phyloP scores from a whole-genome alignment of 345 rosid genomes.

The Syzygium aromaticum region DNA sequence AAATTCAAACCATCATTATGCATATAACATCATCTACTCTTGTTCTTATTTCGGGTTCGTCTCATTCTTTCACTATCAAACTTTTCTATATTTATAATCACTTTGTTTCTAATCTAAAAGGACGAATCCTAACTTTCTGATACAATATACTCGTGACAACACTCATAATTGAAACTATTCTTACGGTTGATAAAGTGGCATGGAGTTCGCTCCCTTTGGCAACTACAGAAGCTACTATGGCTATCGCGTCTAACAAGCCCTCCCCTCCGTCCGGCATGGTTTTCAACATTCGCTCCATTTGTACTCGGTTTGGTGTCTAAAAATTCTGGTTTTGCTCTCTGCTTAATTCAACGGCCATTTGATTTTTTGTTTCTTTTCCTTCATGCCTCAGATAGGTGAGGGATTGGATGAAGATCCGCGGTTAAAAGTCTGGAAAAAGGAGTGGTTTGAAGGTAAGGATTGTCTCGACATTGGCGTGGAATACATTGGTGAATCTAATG shows the following conservation, averaged over 20 bases:
- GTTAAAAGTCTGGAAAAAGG: conserved; percentile 57
- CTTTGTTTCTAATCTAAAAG: no score
- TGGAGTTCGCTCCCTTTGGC: conserved; percentile 55
- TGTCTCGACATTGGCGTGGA: conserved; percentile 71
- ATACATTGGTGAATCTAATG: no score
- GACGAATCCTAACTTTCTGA: no score
- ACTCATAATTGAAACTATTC: no score
- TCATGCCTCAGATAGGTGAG: conserved; percentile 36
- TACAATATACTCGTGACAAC: no score
- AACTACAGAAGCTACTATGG: conserved; percentile 90
- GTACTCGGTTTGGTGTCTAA: neutral
- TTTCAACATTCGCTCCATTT: neutral
- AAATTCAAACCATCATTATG: no score
- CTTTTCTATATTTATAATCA: no score
- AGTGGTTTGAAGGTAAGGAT: conserved; percentile 72
- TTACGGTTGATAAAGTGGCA: neutral
- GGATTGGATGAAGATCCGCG: conserved; percentile 80
- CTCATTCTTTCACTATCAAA: no score
- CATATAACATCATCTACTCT: no score
- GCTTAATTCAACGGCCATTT: no score
- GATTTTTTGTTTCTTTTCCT: neutral
- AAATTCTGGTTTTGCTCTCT: no score
- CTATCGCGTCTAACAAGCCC: conserved; percentile 32
- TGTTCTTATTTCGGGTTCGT: no score
- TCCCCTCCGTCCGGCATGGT: neutral